A percentile compares a stretch with the other conserved stretches of the same genome.
Evolutionary conservation across 164 flowering plant species (phyloP).

Genomic region (Macadamia tetraphylla): DNA sequence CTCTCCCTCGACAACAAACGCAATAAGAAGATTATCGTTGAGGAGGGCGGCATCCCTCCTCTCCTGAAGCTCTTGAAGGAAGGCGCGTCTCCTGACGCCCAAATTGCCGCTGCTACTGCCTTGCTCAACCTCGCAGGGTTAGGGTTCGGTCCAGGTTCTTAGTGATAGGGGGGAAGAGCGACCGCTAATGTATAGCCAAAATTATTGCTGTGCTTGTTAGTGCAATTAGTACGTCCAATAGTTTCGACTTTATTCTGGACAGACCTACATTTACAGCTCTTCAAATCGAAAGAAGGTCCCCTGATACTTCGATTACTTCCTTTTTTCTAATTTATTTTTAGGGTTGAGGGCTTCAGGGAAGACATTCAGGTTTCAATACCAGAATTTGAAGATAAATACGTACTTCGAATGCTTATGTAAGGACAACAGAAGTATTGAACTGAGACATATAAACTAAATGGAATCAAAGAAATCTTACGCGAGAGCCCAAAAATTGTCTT

Average conservation of each 20-base stretch:
- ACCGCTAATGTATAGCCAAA: no score
- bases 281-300: no score
- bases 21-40: slow-evolving; percentile 60
- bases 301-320: no score
- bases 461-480: slow-evolving; percentile 17
- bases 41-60: slow-evolving; percentile 56
- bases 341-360: background rate
- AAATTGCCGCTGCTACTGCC: slow-evolving; percentile 46
- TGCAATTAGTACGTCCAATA: no score
- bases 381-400: no score
- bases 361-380: background rate
- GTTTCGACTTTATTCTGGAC: no score
- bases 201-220: no score
- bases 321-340: no score
- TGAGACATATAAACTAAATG: no score
- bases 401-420: no score
- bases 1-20: slow-evolving; percentile 57
- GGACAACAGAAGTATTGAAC: no score
- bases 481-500: slow-evolving; percentile 55
- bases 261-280: no score
- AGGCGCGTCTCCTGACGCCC: slow-evolving; percentile 14
- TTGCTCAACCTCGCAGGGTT: slow-evolving; percentile 36
- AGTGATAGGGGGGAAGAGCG: slow-evolving; percentile 1
- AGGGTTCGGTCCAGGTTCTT: slow-evolving; percentile 57
- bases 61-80: slow-evolving; percentile 30